phyloP scores from a whole-genome alignment of 768 basidiomycete species.

The Leccinum boreale region DNA sequence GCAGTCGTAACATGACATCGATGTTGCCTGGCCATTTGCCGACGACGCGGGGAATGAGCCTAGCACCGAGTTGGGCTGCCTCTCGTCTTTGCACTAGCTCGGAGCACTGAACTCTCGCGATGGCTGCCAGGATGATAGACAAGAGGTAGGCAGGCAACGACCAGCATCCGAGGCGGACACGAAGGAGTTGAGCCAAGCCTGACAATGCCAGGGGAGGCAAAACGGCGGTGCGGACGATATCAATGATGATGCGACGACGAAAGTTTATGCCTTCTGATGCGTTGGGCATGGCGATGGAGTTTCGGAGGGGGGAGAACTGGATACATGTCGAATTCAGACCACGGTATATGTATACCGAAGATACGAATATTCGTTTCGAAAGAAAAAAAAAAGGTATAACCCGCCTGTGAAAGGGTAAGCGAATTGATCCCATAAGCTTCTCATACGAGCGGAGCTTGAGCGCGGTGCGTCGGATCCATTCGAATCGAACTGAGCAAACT shows the following conservation, averaged over 20 bases:
- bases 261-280: slow-evolving; percentile 27
- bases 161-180: slow-evolving; percentile 33
- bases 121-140: slow-evolving; percentile 42
- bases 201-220: slow-evolving; percentile 41
- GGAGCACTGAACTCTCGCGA: slow-evolving; percentile 33
- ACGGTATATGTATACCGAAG: slow-evolving; percentile 13
- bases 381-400: neutral
- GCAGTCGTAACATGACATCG: slow-evolving; percentile 59
- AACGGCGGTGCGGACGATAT: slow-evolving; percentile 40
- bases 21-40: slow-evolving; percentile 81
- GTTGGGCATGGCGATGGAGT: neutral
- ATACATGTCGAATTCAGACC: slow-evolving; percentile 6
- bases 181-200: slow-evolving; percentile 26
- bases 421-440: slow-evolving; percentile 4
- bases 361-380: slow-evolving; percentile 12
- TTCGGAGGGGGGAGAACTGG: neutral
- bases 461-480: neutral
- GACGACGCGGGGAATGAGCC: slow-evolving; percentile 51
- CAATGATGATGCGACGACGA: slow-evolving; percentile 47
- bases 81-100: slow-evolving; percentile 39
- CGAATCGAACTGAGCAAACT: neutral
- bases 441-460: slow-evolving; percentile 14
- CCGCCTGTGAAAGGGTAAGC: slow-evolving; percentile 13
- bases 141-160: slow-evolving; percentile 37
- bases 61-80: slow-evolving; percentile 47